Base-by-base conservation (phyloP, 805 yeast species). In the Starmerella lactis-condensi region DNA sequence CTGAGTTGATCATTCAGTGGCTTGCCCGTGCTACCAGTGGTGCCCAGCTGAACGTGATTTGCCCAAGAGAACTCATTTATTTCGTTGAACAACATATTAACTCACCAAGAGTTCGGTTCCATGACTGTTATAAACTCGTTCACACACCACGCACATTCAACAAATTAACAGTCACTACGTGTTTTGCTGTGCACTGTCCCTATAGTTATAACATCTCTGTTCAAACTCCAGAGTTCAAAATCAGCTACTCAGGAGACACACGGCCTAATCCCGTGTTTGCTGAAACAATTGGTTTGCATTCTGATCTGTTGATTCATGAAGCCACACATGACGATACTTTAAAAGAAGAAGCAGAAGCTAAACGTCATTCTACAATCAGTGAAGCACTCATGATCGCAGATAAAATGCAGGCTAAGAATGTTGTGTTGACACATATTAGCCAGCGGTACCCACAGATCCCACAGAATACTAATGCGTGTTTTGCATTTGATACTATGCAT, bases 171-270 rank as follows among this genome's bases (percentile, higher is more conserved):
- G 20, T 42, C 6, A 15, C 26, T 17, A 72, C 89, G 0, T 75
- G 83, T 39, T 64, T 72, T 33, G 96, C 96, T 0, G 60, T 63
- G 13, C 99, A 89, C 50, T 82, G 95, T 51, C 68, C 67, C 16
- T 69, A 73, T 69, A 68, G 96, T 1, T 85, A 82, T 50, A 69
- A 76, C 12, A 65, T 72, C 25, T 51, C 68, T 0, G 59, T 83
- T 8, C 48, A 62, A 2, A 65, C 26, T 11, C 31, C 36, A 10
- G 32, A 33, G 16, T 81, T 81, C 58, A 75, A 68, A 42, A 60
- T 83, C 1, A 74, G 94, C 1, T 89, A 78, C 50, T 81, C 94
- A 2, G 98, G 98, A 9, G 99, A 89, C 49, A 79, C 96, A 0
- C 67, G 95, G 44, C 98, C 98, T 1, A 72, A 70, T 40, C 54